Percentiles rank a stretch among this genome's conserved stretches.
phyloP scores from a whole-genome alignment of 164 flowering plant species.

The Cinnamomum chago region DNA sequence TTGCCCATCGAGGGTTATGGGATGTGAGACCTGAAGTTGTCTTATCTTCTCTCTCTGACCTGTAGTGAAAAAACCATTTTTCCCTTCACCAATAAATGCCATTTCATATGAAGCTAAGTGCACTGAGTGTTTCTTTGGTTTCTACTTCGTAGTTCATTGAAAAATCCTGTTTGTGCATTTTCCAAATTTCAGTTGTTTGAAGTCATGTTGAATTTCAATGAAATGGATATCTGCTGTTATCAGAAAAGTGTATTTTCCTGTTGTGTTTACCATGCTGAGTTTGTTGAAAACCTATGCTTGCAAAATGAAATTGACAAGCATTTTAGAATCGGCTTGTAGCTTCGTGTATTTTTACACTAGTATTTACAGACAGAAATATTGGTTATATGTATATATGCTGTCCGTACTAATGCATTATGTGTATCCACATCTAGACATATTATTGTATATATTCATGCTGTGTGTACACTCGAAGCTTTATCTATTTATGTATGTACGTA shows the following conservation, averaged over 20 bases:
- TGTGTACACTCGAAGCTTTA: too few relatives aligned
- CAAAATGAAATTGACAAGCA: background rate
- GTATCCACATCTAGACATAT: too few relatives aligned
- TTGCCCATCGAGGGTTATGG: too few relatives aligned
- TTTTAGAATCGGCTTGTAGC: background rate
- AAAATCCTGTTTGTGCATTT: background rate
- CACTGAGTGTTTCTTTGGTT: background rate
- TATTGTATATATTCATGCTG: too few relatives aligned
- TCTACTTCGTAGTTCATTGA: background rate
- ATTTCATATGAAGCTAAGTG: background rate
- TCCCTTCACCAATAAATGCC: background rate
- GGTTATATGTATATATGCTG: too few relatives aligned
- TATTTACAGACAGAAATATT: too few relatives aligned
- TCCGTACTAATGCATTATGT: too few relatives aligned
- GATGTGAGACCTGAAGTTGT: too few relatives aligned
- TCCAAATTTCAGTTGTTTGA: background rate
- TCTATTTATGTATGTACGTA: too few relatives aligned
- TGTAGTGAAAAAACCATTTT: background rate
- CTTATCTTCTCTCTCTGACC: too few relatives aligned
- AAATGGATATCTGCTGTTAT: too few relatives aligned
- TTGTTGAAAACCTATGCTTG: background rate
- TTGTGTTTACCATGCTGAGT: background rate
- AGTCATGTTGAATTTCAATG: background rate
- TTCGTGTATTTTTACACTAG: too few relatives aligned
- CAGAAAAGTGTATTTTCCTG: background rate